Evolutionary conservation across 345 rosid species (phyloP), one percentile per base, ranked within the genome.

Genomic region (Citrus reticulata): DNA sequence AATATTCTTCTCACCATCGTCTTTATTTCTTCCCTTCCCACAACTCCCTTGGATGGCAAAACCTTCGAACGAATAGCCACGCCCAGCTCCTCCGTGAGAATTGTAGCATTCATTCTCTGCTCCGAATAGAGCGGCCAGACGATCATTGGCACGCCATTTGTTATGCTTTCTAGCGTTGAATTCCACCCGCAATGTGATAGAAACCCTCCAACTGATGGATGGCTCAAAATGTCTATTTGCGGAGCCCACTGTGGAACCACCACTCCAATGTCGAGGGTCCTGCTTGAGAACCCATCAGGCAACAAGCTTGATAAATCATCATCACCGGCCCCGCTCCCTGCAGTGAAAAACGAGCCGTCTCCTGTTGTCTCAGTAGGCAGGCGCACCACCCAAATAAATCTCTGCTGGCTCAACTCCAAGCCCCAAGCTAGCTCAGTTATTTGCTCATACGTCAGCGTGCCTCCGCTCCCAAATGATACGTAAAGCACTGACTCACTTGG

Each of bases 121-220:
- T 91, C 91, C 0, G 91, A 87, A 2, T 84, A 88, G 9, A 90
- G 60, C 7, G 93, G 91, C 92, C 95, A 90, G 0, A 83, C 84
- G 11, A 91, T 87, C 83, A 91, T 83, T 2, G 93, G 88, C 68
- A 88, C 88, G 11, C 89, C 90, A 2, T 88, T 83, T 0, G 39
- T 27, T 2, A 90, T 82, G 63, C 94, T 83, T 85, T 94, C 95
- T 6, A 91, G 30, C 22, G 81, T 75, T 2, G 95, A 94, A 77
- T 88, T 94, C 98, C 98, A 92, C 0, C 98, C 97, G 4, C 92
- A 86, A 40, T 94, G 97, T 0, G 94, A 84, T 14, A 92, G 54
- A 74, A 87, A 94, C 19, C 91, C 96, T 2, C 97, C 98, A 11
- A 87, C 81, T 0, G 95, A 83, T n/a, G 75, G 80, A 24, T 93